Evolutionary conservation across 495 filamentous ascomycete species (phyloP), one percentile per base, ranked within the genome.

Genomic region (Penicillium angulare): DNA sequence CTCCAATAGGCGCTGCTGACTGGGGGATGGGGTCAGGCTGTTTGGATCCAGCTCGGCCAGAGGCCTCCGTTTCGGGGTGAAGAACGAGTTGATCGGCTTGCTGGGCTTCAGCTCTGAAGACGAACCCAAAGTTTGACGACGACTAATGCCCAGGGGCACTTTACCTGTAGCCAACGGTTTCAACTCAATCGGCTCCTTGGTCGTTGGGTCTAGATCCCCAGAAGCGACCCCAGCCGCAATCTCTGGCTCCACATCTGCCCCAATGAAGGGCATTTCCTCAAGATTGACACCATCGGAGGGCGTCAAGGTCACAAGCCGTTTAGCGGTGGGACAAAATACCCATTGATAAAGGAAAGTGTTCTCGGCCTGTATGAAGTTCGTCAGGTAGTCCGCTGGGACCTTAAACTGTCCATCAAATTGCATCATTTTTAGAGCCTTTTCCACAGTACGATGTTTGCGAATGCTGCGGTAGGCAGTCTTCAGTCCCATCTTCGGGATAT

Each of bases 381-480:
- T 79, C 5, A 90, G 69, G 66, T 97, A 99, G 52, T 85, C 81
- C 2, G 79, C 58, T 0, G 95, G 92, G 10, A 99, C 80, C 31
- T 79, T 80, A 53, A 82, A 87, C 53, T 92, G 86, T 10, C 89
- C 89, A 20, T 97, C 90, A 50, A 97, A 95, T 47, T 87, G 86
- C 24, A 96, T 71, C 68, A 87, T 86, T 26, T 82, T 81, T 50
- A 97, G 60, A n/a, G 93, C 74, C 46, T 82, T 85, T 43, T 97
- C 93, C 26, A 92, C 81, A 5, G 77, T 89, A 61, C 90, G 92
- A 74, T 96, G 81, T 62, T 92, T 95, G 36, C 92, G 83, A 50
- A 99, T 80, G 68, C 93, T 78, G 26, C 90, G 81, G 60, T 99
- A 86, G 1, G 95, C 95, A 18, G 90, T 97, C 68, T 96, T 96